These are phyloP conservation scores for Mucor piriformis DNA, from an alignment of 371 early-diverging fungal genomes.

Conservation along the genomic window DNA sequence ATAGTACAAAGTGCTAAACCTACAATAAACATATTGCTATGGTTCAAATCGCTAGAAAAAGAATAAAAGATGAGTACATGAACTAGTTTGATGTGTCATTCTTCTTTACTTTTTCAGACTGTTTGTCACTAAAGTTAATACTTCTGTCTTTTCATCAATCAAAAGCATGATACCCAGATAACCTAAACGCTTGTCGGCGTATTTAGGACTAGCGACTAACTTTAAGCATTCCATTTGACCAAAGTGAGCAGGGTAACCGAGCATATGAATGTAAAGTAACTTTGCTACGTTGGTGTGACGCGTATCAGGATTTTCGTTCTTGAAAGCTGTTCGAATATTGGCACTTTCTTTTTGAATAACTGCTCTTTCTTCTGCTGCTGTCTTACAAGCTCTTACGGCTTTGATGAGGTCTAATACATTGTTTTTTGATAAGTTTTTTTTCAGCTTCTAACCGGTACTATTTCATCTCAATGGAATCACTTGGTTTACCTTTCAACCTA, in stretches of 20 bases:
- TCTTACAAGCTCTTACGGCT: slow-evolving; percentile 94
- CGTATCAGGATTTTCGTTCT: slow-evolving; percentile 33
- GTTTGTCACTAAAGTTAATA: slow-evolving; percentile 95
- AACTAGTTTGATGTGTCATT: neutral
- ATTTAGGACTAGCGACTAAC: slow-evolving; percentile 90
- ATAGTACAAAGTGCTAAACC: slow-evolving; percentile 95
- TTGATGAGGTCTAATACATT: slow-evolving; percentile 84
- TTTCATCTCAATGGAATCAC: too few species aligned
- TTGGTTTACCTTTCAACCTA: slow-evolving; percentile 55
- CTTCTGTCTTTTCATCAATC: slow-evolving; percentile 96
- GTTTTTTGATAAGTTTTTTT: neutral
- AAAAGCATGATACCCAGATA: slow-evolving; percentile 96
- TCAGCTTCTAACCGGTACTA: neutral
- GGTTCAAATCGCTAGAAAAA: slow-evolving; percentile 86
- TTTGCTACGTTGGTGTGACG: slow-evolving; percentile 89
- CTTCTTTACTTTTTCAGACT: slow-evolving; percentile 88
- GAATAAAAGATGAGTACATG: neutral
- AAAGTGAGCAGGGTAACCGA: slow-evolving; percentile 97
- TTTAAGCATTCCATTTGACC: slow-evolving; percentile 98
- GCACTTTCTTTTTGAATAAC: slow-evolving; percentile 97
- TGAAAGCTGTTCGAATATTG: slow-evolving; percentile 71
- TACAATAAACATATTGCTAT: slow-evolving; percentile 91
- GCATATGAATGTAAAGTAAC: slow-evolving; percentile 96
- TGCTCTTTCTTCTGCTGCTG: slow-evolving; percentile 97
- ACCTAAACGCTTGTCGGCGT: slow-evolving; percentile 95